Base-by-base conservation (phyloP, 1,139 yeast species). In the Diutina sp. region DNA sequence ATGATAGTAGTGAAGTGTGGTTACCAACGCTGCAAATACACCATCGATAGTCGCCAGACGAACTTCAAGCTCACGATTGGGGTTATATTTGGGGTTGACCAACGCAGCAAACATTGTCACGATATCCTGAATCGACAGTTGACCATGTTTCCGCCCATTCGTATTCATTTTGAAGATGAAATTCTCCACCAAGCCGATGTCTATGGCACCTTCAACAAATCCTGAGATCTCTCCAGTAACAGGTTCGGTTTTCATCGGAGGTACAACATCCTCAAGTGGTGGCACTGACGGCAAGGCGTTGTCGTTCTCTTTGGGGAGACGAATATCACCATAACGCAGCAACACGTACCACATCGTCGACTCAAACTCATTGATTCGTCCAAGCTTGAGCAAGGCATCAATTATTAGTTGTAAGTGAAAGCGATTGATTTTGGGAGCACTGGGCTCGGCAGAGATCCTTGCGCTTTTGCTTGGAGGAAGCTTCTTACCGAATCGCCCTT, bases 1-100 rank as follows among this genome's bases (percentile, higher is more conserved):
- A 55, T 69, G 69, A 61, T 66, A 71, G 58, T 72, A 70, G 58
- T 70, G 69, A 16, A 75, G 58, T 56, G 74, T 77, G 30, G 70
- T 68, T 58, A 65, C 65, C 55, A 76, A 67, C 51, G 68, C 64
- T 2, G 72, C 64, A 58, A 74, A 70, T 0, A 73, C 60, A 12
- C 64, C 66, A 56, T 69, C 69, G 32, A 69, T 64, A 0, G 74
- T 72, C 46, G 67, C 65, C 55, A 61, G 63, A 46, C 71, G 63
- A 1, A 70, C 66, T 47, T 57, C 56, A 44, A 71, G 58, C 2
- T 61, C 55, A 25, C 58, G 57, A 1, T 62, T 60, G 6, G 62
- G 51, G 54, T 67, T 68, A 45, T 63, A 57, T 3, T 63, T 56
- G 7, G 64, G 62, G 46, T 64, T 64, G 16, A 67, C 64, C 44